phyloP scores from a whole-genome alignment of 495 filamentous ascomycete genomes.

The Cercophora scortea region DNA sequence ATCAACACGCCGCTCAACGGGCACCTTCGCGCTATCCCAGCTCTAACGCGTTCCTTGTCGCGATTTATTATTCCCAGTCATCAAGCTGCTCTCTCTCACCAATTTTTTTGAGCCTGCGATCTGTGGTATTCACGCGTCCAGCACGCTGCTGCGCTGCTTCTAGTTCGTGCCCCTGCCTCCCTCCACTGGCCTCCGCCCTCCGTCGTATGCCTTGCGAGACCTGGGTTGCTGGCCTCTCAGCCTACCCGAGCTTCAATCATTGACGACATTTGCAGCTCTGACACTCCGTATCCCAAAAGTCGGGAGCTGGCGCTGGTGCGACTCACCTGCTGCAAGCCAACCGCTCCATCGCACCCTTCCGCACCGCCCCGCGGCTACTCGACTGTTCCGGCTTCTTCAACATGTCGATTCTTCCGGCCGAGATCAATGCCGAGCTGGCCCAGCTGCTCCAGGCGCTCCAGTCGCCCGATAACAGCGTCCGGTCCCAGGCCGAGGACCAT shows the following conservation, averaged over 20 bases:
- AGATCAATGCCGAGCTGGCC: constrained; percentile 71
- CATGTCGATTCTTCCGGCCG: constrained; percentile 81
- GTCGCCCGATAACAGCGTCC: constrained; percentile 80
- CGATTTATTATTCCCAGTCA: not conserved
- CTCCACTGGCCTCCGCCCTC: not conserved
- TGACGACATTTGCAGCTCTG: not conserved
- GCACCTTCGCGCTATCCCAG: not conserved
- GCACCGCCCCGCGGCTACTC: too few species aligned
- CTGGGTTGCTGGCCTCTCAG: not conserved
- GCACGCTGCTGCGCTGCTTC: not conserved
- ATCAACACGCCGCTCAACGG: constrained; percentile 3
- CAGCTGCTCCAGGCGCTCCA: constrained; percentile 80
- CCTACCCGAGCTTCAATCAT: not conserved
- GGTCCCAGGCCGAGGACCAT: constrained; percentile 80
- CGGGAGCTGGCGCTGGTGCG: not conserved
- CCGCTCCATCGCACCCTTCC: too few species aligned
- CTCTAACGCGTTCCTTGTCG: not conserved
- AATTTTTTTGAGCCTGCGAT: not conserved
- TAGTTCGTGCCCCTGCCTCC: not conserved
- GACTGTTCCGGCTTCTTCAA: constrained; percentile 1
- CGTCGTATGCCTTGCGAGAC: too few species aligned
- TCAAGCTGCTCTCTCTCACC: too few species aligned
- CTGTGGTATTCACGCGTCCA: not conserved
- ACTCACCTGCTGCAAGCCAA: not conserved
- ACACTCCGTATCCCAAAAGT: not conserved